Evolutionary conservation across 129 eudicot species (phyloP).

Genomic region (Calendula officinalis): DNA sequence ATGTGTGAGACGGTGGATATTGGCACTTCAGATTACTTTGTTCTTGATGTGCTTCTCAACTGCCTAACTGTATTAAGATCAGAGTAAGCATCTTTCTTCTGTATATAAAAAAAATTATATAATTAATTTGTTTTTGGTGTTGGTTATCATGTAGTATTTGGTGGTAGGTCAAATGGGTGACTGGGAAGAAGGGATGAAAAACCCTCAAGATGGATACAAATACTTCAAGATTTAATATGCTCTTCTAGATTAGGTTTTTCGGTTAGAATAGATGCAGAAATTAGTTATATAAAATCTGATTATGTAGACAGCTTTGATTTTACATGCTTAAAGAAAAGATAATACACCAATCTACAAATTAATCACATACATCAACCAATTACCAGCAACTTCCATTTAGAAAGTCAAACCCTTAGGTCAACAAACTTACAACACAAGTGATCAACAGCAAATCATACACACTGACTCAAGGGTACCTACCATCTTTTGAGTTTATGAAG

Average conservation of each 20-base stretch:
- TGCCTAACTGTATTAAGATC: conserved; percentile 85
- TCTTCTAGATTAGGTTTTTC: conserved; percentile 19
- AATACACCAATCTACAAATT: too few relatives aligned
- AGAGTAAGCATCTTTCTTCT: conserved; percentile 60
- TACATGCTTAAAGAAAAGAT: too few relatives aligned
- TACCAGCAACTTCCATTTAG: conserved; percentile 22
- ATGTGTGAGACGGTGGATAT: conserved; percentile 79
- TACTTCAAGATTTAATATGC: conserved; percentile 73
- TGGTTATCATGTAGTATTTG: conserved; percentile 92
- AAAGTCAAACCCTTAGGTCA: too few relatives aligned
- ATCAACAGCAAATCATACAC: too few relatives aligned
- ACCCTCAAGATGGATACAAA: conserved; percentile 69
- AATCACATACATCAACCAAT: too few relatives aligned
- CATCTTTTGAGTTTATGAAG: too few relatives aligned
- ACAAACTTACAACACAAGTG: too few relatives aligned
- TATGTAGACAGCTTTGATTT: too few relatives aligned
- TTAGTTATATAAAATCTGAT: too few relatives aligned
- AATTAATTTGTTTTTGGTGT: neutral
- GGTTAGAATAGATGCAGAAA: too few relatives aligned
- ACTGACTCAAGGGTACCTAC: too few relatives aligned
- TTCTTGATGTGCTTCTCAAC: conserved; percentile 80
- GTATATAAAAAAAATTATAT: too few relatives aligned
- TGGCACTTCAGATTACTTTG: conserved; percentile 77
- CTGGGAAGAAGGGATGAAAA: conserved; percentile 96
- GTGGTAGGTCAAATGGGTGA: conserved; percentile 80